Conservation (phyloP, 164 flowering plant species). For the Sextonia rubra region DNA sequence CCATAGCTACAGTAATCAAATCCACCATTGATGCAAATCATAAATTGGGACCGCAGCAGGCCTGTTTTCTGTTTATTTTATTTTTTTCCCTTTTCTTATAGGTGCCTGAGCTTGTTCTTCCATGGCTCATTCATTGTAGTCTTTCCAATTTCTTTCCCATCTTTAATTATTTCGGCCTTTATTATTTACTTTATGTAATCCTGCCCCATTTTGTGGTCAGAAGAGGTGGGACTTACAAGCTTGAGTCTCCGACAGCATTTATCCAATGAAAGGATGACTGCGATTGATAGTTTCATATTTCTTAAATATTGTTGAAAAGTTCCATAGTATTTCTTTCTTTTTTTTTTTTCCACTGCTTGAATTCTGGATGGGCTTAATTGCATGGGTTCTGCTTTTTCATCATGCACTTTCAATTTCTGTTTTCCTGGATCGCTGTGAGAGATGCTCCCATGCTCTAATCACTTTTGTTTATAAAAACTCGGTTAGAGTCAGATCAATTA, state of each 20-base stretch:
- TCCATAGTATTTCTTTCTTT: too few relatives aligned
- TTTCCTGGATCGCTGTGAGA: too few relatives aligned
- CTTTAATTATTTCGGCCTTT: neutral
- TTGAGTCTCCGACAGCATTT: neutral
- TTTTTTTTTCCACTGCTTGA: too few relatives aligned
- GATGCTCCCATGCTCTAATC: too few relatives aligned
- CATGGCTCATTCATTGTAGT: slow-evolving; percentile 16
- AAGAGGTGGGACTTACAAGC: slow-evolving; percentile 8
- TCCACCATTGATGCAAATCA: slow-evolving; percentile 1
- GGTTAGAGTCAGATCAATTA: too few relatives aligned
- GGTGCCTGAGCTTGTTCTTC: slow-evolving; percentile 4
- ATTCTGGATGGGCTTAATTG: too few relatives aligned
- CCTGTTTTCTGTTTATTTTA: too few relatives aligned
- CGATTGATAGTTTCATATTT: too few relatives aligned
- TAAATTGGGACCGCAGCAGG: slow-evolving; percentile 15
- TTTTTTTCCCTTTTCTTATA: slow-evolving; percentile 4
- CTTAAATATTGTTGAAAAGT: too few relatives aligned
- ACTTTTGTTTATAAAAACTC: too few relatives aligned
- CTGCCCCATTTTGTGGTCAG: slow-evolving; percentile 17
- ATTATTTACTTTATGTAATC: slow-evolving; percentile 10
- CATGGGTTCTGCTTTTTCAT: too few relatives aligned
- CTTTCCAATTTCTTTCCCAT: slow-evolving; percentile 9
- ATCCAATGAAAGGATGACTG: neutral
- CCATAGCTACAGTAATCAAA: neutral
- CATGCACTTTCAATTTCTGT: too few relatives aligned